A percentile compares a stretch with the other conserved stretches of the same genome.
Evolutionary conservation across 768 basidiomycete species (phyloP).

Genomic region (Leucocoprinus sp.): DNA sequence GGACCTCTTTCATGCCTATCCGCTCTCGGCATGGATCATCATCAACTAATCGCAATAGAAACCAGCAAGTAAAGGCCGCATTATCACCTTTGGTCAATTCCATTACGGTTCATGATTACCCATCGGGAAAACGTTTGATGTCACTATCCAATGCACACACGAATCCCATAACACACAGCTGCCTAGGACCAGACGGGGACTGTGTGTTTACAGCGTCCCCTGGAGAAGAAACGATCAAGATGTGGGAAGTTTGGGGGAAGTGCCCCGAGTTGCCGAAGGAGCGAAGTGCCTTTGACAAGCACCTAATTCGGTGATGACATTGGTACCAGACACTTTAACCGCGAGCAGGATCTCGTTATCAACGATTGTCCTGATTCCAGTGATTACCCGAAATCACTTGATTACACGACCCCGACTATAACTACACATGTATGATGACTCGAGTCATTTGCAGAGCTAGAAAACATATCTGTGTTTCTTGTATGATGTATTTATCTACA

Average conservation of each 20-base stretch:
- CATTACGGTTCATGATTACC: constrained; percentile 70
- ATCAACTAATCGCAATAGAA: constrained; percentile 16
- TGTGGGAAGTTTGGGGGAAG: constrained; percentile 63
- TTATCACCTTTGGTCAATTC: constrained; percentile 53
- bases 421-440: too few relatives aligned
- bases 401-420: too few relatives aligned
- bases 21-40: constrained; percentile 1
- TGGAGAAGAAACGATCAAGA: constrained; percentile 59
- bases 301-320: constrained; percentile 32
- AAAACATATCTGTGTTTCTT: too few relatives aligned
- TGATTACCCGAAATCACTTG: too few relatives aligned
- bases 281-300: constrained; percentile 39
- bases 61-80: constrained; percentile 40
- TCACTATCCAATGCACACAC: constrained; percentile 50
- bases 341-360: neutral
- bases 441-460: too few relatives aligned
- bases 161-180: constrained; percentile 49
- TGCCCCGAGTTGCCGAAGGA: constrained; percentile 23
- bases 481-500: too few relatives aligned
- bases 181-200: constrained; percentile 55
- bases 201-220: constrained; percentile 58
- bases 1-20: constrained; percentile 43
- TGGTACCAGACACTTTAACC: neutral
- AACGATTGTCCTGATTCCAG: neutral
- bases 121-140: constrained; percentile 41